Conservation (phyloP, 768 basidiomycete genomes). For the Psilocybe cubensis region DNA sequence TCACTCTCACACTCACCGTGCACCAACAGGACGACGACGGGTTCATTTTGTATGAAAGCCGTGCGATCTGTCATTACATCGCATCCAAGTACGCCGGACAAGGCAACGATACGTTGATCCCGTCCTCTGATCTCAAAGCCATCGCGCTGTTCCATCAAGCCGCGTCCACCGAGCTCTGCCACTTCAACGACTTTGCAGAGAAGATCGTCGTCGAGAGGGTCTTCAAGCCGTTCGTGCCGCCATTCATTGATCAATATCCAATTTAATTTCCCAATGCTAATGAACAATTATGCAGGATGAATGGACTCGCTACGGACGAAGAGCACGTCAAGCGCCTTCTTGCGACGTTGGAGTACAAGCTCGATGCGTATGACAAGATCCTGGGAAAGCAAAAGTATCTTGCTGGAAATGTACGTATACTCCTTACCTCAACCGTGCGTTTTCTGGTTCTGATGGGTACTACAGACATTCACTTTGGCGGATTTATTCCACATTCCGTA, state of each 20-base stretch:
- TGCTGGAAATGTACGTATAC: conserved; percentile 50
- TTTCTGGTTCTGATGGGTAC: not conserved
- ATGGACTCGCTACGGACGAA: conserved; percentile 17
- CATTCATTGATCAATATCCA: conserved; percentile 43
- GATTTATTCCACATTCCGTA: conserved; percentile 54
- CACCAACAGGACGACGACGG: conserved; percentile 58
- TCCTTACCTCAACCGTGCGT: not conserved
- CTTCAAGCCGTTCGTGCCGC: conserved; percentile 55
- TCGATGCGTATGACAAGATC: conserved; percentile 57
- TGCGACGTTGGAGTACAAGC: conserved; percentile 33
- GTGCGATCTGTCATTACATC: conserved; percentile 62
- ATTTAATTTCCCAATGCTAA: conserved; percentile 57
- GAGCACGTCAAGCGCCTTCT: conserved; percentile 30
- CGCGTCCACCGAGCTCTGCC: conserved; percentile 50
- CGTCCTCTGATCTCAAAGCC: conserved; percentile 40
- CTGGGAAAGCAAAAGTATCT: conserved; percentile 55
- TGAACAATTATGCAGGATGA: conserved; percentile 16
- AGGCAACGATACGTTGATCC: conserved; percentile 53
- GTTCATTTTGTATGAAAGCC: conserved; percentile 60
- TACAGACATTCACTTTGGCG: conserved; percentile 45
- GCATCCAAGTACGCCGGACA: conserved; percentile 52
- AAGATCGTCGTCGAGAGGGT: conserved; percentile 50
- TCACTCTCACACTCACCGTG: conserved; percentile 33
- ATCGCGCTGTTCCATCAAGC: conserved; percentile 50
- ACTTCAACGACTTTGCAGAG: conserved; percentile 50